Percentiles rank a stretch among this genome's conserved stretches.
phyloP scores from a whole-genome alignment of 2,329 filamentous ascomycete genomes.

The Salinomyces thailandicus region DNA sequence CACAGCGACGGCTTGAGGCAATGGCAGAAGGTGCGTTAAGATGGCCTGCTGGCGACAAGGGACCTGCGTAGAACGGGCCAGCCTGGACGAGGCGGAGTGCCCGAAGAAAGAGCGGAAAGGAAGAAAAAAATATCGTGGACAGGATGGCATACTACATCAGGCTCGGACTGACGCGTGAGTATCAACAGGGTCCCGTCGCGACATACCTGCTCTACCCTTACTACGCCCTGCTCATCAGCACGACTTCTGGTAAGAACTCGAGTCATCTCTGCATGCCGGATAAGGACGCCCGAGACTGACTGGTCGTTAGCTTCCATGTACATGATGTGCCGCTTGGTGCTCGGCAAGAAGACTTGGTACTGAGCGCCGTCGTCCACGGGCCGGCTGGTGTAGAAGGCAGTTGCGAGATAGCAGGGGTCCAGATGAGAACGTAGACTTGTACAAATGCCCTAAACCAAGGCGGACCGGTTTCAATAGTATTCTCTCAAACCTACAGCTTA shows the following conservation, averaged over 20 bases:
- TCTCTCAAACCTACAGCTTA: too few relatives aligned
- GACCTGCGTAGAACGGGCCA: too few relatives aligned
- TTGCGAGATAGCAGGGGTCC: too few relatives aligned
- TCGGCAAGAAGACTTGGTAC: conserved; percentile 73
- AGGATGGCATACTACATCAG: not conserved
- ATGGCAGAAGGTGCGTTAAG: conserved; percentile 69
- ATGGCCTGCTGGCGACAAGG: not conserved
- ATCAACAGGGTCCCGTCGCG: conserved; percentile 51
- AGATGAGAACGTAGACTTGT: too few relatives aligned
- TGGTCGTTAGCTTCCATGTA: conserved; percentile 44
- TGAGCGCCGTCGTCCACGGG: too few relatives aligned
- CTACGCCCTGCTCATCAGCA: conserved; percentile 39
- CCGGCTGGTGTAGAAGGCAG: too few relatives aligned
- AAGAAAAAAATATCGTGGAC: too few relatives aligned
- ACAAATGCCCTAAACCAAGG: too few relatives aligned
- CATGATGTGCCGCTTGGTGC: conserved; percentile 61
- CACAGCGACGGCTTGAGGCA: conserved; percentile 57
- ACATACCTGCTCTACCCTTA: conserved; percentile 57
- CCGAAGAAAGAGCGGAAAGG: conserved; percentile 1
- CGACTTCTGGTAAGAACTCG: conserved; percentile 43
- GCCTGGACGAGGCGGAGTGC: conserved; percentile 5
- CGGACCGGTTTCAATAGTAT: too few relatives aligned
- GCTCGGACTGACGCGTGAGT: conserved; percentile 2
- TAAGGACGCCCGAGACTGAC: conserved; percentile 3
- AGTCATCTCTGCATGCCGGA: not conserved